phyloP scores from a whole-genome alignment of 306 rosid genomes.

The Arachis stenosperma region DNA sequence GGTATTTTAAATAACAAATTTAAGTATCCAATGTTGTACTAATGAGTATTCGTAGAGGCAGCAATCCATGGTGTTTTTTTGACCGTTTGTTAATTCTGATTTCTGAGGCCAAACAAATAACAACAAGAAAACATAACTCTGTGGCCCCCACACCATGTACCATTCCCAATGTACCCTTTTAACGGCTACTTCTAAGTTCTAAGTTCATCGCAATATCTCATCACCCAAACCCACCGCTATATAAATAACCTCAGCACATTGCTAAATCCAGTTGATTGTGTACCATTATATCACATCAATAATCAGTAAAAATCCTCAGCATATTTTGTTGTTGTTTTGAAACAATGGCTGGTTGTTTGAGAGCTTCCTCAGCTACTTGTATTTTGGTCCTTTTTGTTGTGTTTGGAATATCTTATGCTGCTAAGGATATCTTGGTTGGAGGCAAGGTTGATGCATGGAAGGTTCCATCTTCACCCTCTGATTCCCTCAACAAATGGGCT shows the following conservation, averaged over 20 bases:
- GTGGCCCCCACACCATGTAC: constrained; percentile 40
- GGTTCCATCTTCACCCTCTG: constrained; percentile 65
- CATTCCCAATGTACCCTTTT: constrained; percentile 6
- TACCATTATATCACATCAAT: not conserved
- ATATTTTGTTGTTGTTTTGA: not conserved
- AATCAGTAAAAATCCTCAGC: not conserved
- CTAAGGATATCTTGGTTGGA: constrained; percentile 62
- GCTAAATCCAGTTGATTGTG: not conserved
- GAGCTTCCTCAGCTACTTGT: constrained; percentile 19
- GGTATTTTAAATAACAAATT: too few species aligned
- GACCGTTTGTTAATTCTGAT: constrained; percentile 27
- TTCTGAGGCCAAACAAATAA: not conserved
- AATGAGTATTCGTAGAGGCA: too few species aligned
- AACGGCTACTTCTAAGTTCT: constrained; percentile 68
- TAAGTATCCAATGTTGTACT: too few species aligned
- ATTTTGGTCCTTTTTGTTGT: constrained; percentile 36
- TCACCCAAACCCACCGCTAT: constrained; percentile 9
- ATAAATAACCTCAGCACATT: constrained; percentile 34
- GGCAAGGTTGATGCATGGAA: constrained; percentile 72
- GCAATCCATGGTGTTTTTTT: constrained; percentile 3
- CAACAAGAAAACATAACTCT: constrained; percentile 1
- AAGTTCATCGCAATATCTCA: not conserved
- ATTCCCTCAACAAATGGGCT: constrained; percentile 79
- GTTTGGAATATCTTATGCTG: constrained; percentile 55
- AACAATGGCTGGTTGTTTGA: constrained; percentile 54